These are phyloP conservation scores for Zymoseptoria brevis DNA, from an alignment of 2,329 filamentous ascomycete species.

Conservation along the genomic window DNA sequence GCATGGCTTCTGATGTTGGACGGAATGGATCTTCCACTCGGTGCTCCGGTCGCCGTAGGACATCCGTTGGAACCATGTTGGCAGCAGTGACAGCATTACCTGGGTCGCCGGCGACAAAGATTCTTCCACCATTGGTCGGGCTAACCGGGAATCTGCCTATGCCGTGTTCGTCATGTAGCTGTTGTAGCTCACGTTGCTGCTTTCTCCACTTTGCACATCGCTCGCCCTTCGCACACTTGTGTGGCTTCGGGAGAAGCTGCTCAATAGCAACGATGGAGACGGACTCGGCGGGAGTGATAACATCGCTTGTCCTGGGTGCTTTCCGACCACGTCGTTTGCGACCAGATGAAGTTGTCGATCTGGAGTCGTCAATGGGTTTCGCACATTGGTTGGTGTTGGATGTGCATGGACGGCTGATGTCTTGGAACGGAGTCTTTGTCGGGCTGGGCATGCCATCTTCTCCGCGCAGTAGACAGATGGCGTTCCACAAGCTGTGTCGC, in stretches of 20 bases:
- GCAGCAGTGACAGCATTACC: conserved; percentile 62
- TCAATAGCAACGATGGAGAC: conserved; percentile 90
- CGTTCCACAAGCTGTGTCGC: conserved; percentile 69
- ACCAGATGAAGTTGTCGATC: conserved; percentile 28
- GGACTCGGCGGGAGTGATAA: conserved; percentile 71
- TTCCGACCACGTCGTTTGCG: conserved; percentile 35
- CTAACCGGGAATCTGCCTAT: conserved; percentile 49
- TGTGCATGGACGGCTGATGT: conserved; percentile 39
- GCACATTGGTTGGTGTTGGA: conserved; percentile 21
- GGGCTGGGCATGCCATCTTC: conserved; percentile 37
- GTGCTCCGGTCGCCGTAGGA: conserved; percentile 33
- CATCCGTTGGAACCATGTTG: conserved; percentile 42
- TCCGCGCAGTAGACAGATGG: conserved; percentile 61
- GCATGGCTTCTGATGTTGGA: conserved; percentile 65
- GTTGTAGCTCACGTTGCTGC: conserved; percentile 68
- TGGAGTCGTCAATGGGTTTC: conserved; percentile 20
- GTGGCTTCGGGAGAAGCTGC: conserved; percentile 75
- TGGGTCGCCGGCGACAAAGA: conserved; percentile 70
- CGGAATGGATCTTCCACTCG: conserved; percentile 37
- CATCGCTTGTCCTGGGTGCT: conserved; percentile 46
- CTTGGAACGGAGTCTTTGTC: conserved; percentile 42
- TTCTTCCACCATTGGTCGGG: conserved; percentile 55
- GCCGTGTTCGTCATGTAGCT: conserved; percentile 63
- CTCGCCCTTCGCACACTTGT: conserved; percentile 79
- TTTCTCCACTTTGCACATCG: conserved; percentile 75